These are phyloP conservation scores for Silene uniflora DNA, from an alignment of 148 eudicot genomes.

Conservation along the genomic window DNA sequence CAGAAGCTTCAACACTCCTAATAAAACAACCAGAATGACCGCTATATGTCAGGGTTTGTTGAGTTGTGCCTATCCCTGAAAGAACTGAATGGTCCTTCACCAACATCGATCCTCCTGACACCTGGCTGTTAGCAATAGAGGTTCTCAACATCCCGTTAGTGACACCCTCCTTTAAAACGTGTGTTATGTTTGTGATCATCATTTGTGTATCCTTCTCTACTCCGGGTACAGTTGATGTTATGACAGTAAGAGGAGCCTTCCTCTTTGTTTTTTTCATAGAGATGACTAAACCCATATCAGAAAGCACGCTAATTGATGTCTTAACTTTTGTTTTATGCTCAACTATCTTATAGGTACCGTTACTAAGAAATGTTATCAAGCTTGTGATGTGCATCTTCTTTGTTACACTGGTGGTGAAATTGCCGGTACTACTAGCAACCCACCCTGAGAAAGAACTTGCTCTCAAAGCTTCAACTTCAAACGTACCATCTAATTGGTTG, in stretches of 20 bases:
- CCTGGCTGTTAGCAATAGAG: constrained; percentile 41
- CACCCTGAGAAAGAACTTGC: constrained; percentile 52
- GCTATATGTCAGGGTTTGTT: constrained; percentile 35
- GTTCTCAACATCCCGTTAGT: constrained; percentile 22
- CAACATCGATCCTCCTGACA: constrained; percentile 57
- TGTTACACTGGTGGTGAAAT: constrained; percentile 46
- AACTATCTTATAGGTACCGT: constrained; percentile 52
- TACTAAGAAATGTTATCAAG: constrained; percentile 31
- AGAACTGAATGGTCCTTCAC: constrained; percentile 59
- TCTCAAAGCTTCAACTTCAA: constrained; percentile 45
- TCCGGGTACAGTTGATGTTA: constrained; percentile 36
- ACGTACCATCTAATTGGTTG: constrained; percentile 49
- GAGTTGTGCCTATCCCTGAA: constrained; percentile 52
- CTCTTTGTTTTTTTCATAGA: constrained; percentile 25
- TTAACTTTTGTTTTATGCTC: constrained; percentile 44
- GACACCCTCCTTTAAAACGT: constrained; percentile 37
- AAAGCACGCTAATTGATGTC: constrained; percentile 30
- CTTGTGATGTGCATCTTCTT: constrained; percentile 48
- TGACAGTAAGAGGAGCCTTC: constrained; percentile 46
- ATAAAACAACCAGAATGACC: constrained; percentile 48
- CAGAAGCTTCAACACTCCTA: constrained; percentile 38
- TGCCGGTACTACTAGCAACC: constrained; percentile 59
- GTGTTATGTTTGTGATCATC: constrained; percentile 53
- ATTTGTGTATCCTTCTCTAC: constrained; percentile 27
- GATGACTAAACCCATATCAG: constrained; percentile 32